Base-by-base conservation (phyloP, 352 stramenopile genomes). In the Pythium angustatum region DNA sequence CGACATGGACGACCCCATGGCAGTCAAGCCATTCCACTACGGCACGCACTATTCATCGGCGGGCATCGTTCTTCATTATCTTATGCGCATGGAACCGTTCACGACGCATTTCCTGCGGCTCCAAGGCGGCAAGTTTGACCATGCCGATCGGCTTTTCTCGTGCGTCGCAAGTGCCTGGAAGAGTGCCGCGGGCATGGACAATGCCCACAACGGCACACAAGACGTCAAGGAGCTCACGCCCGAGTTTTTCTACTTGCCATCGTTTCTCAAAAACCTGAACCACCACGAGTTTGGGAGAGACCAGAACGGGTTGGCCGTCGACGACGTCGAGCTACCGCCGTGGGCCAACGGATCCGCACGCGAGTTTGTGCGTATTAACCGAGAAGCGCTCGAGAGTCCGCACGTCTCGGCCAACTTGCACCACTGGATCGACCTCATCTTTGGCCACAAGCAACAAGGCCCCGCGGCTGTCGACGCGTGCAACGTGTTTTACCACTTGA, bases 141-240 rank as follows among this genome's bases (percentile, higher is more conserved):
- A 98, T 12, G 88, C 97, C 1, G 98, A 99, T 75, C 90, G 98
- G 3, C 76, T 99, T 9, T 99, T 99, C 59, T 90, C 83, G 36
- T 98, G 91, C 52, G 81, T 99, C 45, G 71, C 83, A 17, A 78
- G 88, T 38, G 96, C 96, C 15, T 99, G 96, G 91, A 91, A 98
- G 22, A 89, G 78, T 15, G 80, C 82, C 9, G 81, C 83, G 0
- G 81, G 83, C 0, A 64, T 83, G 34, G 78, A 92, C 57, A 82
- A 62, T 21, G 81, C 78, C 36, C 80, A 90, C 55, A 92, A 87
- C 47, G 80, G 77, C 21, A 96, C 96, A 2, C 93, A 96, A 43
- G 97, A 99, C 73, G 96, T 99, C 15, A 99, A 99, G 77, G 98
- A 99, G 70, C 75, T 99, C 12, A 99, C 93, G 17, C 98, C 98